Evolutionary conservation across 768 basidiomycete genomes (phyloP), one percentile per base, ranked within the genome.

Genomic region (Leccinum barrowsii): DNA sequence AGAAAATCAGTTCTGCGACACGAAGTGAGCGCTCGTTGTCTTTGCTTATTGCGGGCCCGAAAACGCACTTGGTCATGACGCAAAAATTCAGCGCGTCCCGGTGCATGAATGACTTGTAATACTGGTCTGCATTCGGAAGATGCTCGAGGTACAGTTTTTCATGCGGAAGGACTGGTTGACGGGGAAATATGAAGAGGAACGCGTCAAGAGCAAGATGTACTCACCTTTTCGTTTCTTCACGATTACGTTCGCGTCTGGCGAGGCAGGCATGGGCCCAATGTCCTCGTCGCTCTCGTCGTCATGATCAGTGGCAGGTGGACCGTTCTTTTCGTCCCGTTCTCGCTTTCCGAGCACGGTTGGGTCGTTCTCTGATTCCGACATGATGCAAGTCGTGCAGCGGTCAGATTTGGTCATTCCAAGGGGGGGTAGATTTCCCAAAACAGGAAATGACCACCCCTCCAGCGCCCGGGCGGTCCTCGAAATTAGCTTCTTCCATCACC

Each of bases 101-200:
- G 73, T 99, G 97, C 97, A 99, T 98, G 76, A 98, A 98, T 59
- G 91, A 94, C 77, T 95, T 94, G 78, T 86, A 89, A 76, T 99
- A 99, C 64, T 97, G 86, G 73, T 98, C 92, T 54, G 93, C 83
- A 64, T 85, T 85, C 2, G 97, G 97, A 19, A 99, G 77, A 75
- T 96, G 92, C 40, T 94, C 92, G 48, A 99, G 80, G 76, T 91
- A 98, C 17, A 98, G 78, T 64, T 85, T 82, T 78, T 98, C 97
- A 72, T 98, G 94, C 0, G 90, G 94, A 7, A 98, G 82, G 46
- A 96, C 94, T 98, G 71, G 2, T 46, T 28, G 58, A 54, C 67
- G 60, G 64, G 19, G 66, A 58, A 65, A 60, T 59, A 60, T 46
- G 59, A 42, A 55, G 22, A 28, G 57, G 52, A 0, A 32, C 37